These are phyloP conservation scores for Biancaea sappan DNA, from an alignment of 306 rosid genomes.

Conservation along the genomic window DNA sequence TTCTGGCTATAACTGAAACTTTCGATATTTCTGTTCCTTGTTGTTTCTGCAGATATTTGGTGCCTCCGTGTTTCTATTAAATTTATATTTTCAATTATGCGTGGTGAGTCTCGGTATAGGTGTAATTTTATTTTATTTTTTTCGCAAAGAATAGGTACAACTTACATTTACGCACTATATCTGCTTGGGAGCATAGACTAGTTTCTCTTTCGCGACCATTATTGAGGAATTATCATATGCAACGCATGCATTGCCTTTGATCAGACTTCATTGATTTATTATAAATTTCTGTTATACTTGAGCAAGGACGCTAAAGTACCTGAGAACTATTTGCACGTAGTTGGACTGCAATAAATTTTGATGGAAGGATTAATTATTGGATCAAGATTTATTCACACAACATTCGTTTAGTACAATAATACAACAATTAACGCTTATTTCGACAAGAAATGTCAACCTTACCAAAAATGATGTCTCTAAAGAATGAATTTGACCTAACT, in stretches of 20 bases:
- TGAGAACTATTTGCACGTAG: not conserved
- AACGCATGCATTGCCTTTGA: slow-evolving; percentile 3
- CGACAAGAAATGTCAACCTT: not conserved
- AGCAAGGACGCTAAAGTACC: not conserved
- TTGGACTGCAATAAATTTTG: slow-evolving; percentile 4
- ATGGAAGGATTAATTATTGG: not conserved
- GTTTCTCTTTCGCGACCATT: not conserved
- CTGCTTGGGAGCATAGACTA: not conserved
- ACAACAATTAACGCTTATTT: slow-evolving; percentile 13
- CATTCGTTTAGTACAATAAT: not conserved
- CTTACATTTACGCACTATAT: not conserved
- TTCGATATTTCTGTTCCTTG: slow-evolving; percentile 1
- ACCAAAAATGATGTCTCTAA: not conserved
- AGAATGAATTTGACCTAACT: slow-evolving; percentile 47
- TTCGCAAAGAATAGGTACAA: no score
- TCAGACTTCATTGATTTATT: not conserved
- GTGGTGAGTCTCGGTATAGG: no score
- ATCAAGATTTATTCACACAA: not conserved
- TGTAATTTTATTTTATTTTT: no score
- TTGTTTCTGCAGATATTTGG: not conserved
- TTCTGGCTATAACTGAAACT: slow-evolving; percentile 18
- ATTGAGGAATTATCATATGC: not conserved
- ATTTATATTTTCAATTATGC: not conserved
- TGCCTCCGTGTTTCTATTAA: not conserved
- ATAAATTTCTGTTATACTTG: not conserved